Base-by-base conservation (phyloP, 2,329 filamentous ascomycete species). In the Aaosphaeria arxii region DNA sequence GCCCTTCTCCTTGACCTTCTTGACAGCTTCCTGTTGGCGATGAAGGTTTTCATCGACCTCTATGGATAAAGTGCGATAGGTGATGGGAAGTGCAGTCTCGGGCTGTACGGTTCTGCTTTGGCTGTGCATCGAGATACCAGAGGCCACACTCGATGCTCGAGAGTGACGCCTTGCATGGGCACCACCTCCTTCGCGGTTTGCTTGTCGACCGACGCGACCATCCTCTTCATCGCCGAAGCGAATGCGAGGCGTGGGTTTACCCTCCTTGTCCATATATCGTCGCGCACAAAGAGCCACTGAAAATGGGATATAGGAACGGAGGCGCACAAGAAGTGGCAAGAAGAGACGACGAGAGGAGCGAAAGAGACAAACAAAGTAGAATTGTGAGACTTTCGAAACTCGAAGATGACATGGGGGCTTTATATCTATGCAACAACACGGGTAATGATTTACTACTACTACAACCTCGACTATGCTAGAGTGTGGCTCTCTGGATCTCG, bases 31-130 rank as follows among this genome's bases (percentile, higher is more conserved):
- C 48, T 65, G 61, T 35, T 64, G 61, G 46, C 57, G 60, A 17
- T 59, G 54, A 35, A 63, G 60, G 45, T 48, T 57, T 51, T 69
- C 56, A 49, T 64, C 70, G 47, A 76, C 69, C 49, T 73, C 71
- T 50, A 74, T 75, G 1, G 73, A 75, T 48, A 76, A 53, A 2
- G 73, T 76, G 30, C 73, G 63, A 54, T 72, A 76, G 29, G 67
- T 62, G 47, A 75, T 75, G 11, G 74, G 74, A 5, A 76, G 59
- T 0, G 64, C 72, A 44, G 74, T 64, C 40, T 64, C 64, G 3
- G 72, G 74, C 43, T 76, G 71, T n/a, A 76, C 61, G 40, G 52
- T 63, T 31, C 64, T 58, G 36, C 57, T 51, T 60, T 52, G 62
- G 54, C 50, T 71, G 61, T 55, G 63, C 11, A 67, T 62, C 45